Evolutionary conservation across 2,329 filamentous ascomycete genomes (phyloP).

Genomic region (Fusarium humuli): DNA sequence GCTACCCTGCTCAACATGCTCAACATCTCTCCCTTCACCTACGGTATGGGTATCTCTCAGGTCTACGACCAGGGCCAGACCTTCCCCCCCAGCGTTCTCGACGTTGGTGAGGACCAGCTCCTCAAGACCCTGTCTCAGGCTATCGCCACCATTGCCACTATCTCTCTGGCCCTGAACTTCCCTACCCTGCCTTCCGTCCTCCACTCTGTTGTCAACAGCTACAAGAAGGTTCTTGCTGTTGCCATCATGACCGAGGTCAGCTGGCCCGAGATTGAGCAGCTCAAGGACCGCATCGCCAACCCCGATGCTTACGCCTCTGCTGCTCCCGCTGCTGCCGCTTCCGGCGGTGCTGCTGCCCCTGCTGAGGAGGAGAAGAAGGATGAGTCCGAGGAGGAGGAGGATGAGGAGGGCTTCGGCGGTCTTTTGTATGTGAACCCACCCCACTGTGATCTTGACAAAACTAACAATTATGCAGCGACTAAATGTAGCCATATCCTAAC

Average conservation of each 20-base stretch:
- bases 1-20: slow-evolving; percentile 99
- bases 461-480: slow-evolving; percentile 64
- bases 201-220: slow-evolving; percentile 95
- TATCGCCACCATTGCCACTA: slow-evolving; percentile 85
- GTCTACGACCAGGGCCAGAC: slow-evolving; percentile 98
- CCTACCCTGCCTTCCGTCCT: slow-evolving; percentile 96
- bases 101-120: slow-evolving; percentile 95
- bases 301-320: slow-evolving; percentile 93
- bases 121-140: slow-evolving; percentile 83
- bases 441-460: not conserved
- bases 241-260: slow-evolving; percentile 90
- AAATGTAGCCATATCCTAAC: slow-evolving; percentile 56
- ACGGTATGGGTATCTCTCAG: slow-evolving; percentile 95
- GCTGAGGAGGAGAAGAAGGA: slow-evolving; percentile 74
- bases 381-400: slow-evolving; percentile 75
- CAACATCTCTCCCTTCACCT: slow-evolving; percentile 99
- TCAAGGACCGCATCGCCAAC: slow-evolving; percentile 99
- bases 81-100: slow-evolving; percentile 86
- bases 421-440: slow-evolving; percentile 70
- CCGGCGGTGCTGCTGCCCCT: slow-evolving; percentile 62
- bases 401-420: slow-evolving; percentile 80
- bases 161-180: slow-evolving; percentile 95
- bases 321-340: slow-evolving; percentile 76
- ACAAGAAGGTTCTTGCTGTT: slow-evolving; percentile 96
- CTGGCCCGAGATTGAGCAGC: slow-evolving; percentile 95